Percentiles rank a stretch among this genome's conserved stretches.
These are phyloP conservation scores for Medicago truncatula DNA, from an alignment of 306 rosid species.

Conservation along the genomic window MtrunA17r5.0-ANR NC_053049.1:38569001-38569500, in stretches of 20 bases:
- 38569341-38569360: slow-evolving; percentile 99
- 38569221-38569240: slow-evolving; percentile 28
- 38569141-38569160: slow-evolving; percentile 32
- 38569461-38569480: slow-evolving; percentile 72
- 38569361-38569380: slow-evolving; percentile 95
- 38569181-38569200: slow-evolving; percentile 28
- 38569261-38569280: slow-evolving; percentile 53
- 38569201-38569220: slow-evolving; percentile 14
- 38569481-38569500: slow-evolving; percentile 85
- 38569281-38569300: slow-evolving; percentile 91
- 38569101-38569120: slow-evolving; percentile 1
- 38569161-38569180: slow-evolving; percentile 16
- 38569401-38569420: slow-evolving; percentile 41
- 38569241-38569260: slow-evolving; percentile 21
- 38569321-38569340: slow-evolving; percentile 93
- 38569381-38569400: slow-evolving; percentile 72
- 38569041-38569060: slow-evolving; percentile 99
- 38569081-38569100: slow-evolving; percentile 60
- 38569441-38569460: slow-evolving; percentile 35
- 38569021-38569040: slow-evolving; percentile 92
- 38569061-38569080: slow-evolving; percentile 93
- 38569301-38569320: slow-evolving; percentile 89
- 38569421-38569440: slow-evolving; percentile 21
- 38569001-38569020: slow-evolving; percentile 97
- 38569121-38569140: slow-evolving; percentile 10